A percentile compares a stretch with the other conserved stretches of the same genome.
Conservation (phyloP, 2,329 filamentous ascomycete genomes). For the Aspergillus clavatus region DNA sequence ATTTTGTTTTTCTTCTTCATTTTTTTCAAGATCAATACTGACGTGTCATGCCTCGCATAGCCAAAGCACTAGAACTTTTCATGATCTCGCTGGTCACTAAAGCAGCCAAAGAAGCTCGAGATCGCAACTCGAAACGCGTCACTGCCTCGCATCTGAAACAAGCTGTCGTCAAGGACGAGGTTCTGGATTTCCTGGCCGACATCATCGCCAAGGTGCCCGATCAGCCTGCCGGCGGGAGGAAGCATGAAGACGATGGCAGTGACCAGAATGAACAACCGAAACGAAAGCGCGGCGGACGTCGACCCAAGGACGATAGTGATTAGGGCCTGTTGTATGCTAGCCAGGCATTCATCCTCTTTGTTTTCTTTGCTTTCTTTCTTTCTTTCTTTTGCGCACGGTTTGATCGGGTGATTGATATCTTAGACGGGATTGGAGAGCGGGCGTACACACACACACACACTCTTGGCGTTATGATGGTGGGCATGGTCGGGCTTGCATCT, state of each 20-base stretch:
- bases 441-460: slow-evolving; percentile 24
- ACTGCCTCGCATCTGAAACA: slow-evolving; percentile 87
- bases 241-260: slow-evolving; percentile 43
- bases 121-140: slow-evolving; percentile 82
- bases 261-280: slow-evolving; percentile 47
- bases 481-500: slow-evolving; percentile 20
- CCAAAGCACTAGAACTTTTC: slow-evolving; percentile 93
- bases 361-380: slow-evolving; percentile 4
- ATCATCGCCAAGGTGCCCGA: slow-evolving; percentile 83
- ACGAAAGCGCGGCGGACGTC: slow-evolving; percentile 41
- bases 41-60: slow-evolving; percentile 38
- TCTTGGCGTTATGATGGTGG: slow-evolving; percentile 22
- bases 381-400: slow-evolving; percentile 19
- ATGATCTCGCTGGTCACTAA: slow-evolving; percentile 93
- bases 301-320: slow-evolving; percentile 39
- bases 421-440: slow-evolving; percentile 22
- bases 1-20: too few species aligned
- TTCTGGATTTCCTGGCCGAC: slow-evolving; percentile 89
- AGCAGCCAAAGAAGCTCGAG: slow-evolving; percentile 75
- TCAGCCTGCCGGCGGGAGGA: slow-evolving; percentile 43
- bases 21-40: not conserved
- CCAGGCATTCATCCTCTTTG: not conserved
- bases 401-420: slow-evolving; percentile 26
- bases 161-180: slow-evolving; percentile 79
- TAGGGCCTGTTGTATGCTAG: slow-evolving; percentile 11